phyloP scores from a whole-genome alignment of 371 early-diverging fungal species.

The Polyrhizophydium stewartii region DNA sequence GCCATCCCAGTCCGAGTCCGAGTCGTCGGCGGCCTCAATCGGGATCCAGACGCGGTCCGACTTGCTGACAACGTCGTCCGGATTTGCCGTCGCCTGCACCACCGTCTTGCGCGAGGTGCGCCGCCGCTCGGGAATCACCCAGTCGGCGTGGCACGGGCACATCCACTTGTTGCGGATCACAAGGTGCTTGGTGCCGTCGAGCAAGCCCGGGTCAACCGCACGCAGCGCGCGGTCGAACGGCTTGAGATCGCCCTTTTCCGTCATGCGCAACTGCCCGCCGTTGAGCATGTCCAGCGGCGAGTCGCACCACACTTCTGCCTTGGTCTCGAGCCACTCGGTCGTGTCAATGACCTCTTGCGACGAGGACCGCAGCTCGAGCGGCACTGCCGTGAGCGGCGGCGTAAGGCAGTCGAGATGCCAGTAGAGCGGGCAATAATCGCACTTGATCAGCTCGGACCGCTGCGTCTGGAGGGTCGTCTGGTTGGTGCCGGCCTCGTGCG shows the following conservation, averaged over 20 bases:
- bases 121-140: constrained; percentile 17
- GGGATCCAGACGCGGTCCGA: too few species aligned
- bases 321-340: not conserved
- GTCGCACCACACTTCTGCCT: constrained; percentile 7
- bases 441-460: constrained; percentile 49
- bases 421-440: constrained; percentile 73
- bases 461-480: constrained; percentile 2
- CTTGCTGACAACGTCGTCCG: too few species aligned
- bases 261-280: not conserved
- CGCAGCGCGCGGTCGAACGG: not conserved
- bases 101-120: not conserved
- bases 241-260: too few species aligned
- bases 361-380: constrained; percentile 34
- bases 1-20: too few species aligned
- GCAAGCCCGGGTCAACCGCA: not conserved
- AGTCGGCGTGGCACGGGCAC: constrained; percentile 85
- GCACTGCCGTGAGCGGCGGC: constrained; percentile 65
- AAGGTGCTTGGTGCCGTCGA: not conserved
- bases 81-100: not conserved
- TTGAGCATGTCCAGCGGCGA: not conserved
- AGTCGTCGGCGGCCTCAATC: too few species aligned
- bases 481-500: not conserved
- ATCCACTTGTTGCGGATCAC: constrained; percentile 60
- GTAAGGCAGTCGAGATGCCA: constrained; percentile 88
- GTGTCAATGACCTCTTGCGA: constrained; percentile 11